Conservation (phyloP, 2,329 filamentous ascomycete genomes). For the Arthrobotrys entomopaga region DNA sequence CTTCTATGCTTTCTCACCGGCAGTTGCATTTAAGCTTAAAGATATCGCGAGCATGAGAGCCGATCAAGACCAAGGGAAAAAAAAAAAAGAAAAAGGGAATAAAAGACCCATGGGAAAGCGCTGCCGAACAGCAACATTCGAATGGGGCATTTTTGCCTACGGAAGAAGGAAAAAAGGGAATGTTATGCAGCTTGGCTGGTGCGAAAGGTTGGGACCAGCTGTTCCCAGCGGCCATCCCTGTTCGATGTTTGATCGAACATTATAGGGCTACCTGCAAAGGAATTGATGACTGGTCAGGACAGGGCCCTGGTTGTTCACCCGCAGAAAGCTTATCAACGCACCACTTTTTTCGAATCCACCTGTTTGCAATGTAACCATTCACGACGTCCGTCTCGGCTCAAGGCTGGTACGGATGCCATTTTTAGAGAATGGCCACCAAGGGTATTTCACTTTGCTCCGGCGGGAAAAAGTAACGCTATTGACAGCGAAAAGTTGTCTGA, state of each 20-base stretch:
- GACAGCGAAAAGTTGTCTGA: not conserved
- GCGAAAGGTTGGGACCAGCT: slow-evolving; percentile 16
- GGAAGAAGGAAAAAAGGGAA: slow-evolving; percentile 16
- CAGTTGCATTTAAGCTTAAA: slow-evolving; percentile 47
- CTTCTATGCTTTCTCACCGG: slow-evolving; percentile 12
- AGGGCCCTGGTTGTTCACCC: slow-evolving; percentile 26
- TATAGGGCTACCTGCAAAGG: slow-evolving; percentile 5
- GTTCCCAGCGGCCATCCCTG: slow-evolving; percentile 17
- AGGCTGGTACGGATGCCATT: slow-evolving; percentile 46
- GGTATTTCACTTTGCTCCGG: slow-evolving; percentile 1
- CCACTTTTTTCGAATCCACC: slow-evolving; percentile 28
- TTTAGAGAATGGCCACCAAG: slow-evolving; percentile 50
- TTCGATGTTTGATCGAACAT: slow-evolving; percentile 2
- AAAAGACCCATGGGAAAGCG: slow-evolving; percentile 20
- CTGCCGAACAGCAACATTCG: slow-evolving; percentile 7
- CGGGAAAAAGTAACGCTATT: slow-evolving; percentile 50
- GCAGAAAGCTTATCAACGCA: slow-evolving; percentile 51
- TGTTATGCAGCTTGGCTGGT: slow-evolving; percentile 15
- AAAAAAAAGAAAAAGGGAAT: slow-evolving; percentile 26
- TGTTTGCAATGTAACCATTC: slow-evolving; percentile 55
- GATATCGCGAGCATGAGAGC: slow-evolving; percentile 19
- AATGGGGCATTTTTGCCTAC: not conserved
- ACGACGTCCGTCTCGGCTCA: slow-evolving; percentile 17
- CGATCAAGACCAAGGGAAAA: slow-evolving; percentile 22
- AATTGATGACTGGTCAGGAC: not conserved